phyloP scores from a whole-genome alignment of 2,329 filamentous ascomycete species.

The Cadophora sp. region DNA sequence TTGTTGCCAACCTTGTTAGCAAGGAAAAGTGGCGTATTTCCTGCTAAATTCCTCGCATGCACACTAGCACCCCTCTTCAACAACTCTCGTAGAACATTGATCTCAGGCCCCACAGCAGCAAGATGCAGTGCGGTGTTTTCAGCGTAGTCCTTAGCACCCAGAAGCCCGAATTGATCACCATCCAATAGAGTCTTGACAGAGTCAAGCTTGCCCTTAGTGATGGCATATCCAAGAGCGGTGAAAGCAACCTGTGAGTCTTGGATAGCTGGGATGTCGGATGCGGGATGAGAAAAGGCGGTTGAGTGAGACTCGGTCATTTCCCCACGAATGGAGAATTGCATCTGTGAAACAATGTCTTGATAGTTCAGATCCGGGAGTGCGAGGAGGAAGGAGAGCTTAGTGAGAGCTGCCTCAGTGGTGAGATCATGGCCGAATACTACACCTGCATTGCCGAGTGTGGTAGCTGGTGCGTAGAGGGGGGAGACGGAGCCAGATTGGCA shows the following conservation, averaged over 20 bases:
- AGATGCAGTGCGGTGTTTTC: slow-evolving; percentile 50
- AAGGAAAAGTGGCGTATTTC: slow-evolving; percentile 71
- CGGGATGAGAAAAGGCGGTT: slow-evolving; percentile 64
- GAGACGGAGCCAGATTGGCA: slow-evolving; percentile 62
- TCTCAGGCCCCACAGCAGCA: slow-evolving; percentile 52
- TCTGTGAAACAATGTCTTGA: slow-evolving; percentile 64
- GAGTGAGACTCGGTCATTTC: slow-evolving; percentile 61
- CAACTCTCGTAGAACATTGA: slow-evolving; percentile 63
- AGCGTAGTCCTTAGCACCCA: slow-evolving; percentile 48
- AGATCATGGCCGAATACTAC: slow-evolving; percentile 73
- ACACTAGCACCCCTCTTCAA: slow-evolving; percentile 69
- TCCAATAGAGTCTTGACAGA: slow-evolving; percentile 43
- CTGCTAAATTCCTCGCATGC: slow-evolving; percentile 67
- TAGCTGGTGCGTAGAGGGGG: slow-evolving; percentile 64
- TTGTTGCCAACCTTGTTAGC: slow-evolving; percentile 63
- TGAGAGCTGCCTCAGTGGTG: slow-evolving; percentile 62
- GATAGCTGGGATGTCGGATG: slow-evolving; percentile 33
- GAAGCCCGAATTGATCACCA: slow-evolving; percentile 40
- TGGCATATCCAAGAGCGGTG: slow-evolving; percentile 67
- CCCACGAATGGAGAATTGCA: slow-evolving; percentile 68
- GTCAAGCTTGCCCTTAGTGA: slow-evolving; percentile 64
- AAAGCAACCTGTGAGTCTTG: slow-evolving; percentile 58
- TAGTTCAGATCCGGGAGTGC: slow-evolving; percentile 63
- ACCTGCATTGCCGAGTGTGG: slow-evolving; percentile 68
- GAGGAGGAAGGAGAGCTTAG: slow-evolving; percentile 55